Percentiles rank a stretch among this genome's conserved stretches.
Conservation (phyloP, 1,284 basidiomycete genomes). For the Ceratobasidium sp. region DNA sequence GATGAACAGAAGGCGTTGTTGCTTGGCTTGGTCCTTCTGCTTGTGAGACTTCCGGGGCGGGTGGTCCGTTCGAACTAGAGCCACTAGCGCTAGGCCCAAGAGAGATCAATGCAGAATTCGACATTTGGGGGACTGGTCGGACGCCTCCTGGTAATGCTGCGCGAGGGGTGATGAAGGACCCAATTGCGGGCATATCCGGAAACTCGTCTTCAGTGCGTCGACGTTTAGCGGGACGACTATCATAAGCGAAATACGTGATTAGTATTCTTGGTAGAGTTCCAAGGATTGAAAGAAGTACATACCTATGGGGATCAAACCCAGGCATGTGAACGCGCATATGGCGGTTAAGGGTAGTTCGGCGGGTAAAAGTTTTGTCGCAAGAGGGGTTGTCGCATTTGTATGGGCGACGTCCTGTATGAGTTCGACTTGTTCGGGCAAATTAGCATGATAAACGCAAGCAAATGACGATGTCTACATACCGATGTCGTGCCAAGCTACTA, state of each 20-base stretch:
- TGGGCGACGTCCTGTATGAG: conserved; percentile 76
- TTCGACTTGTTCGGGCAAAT: conserved; percentile 26
- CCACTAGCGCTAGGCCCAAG: conserved; percentile 18
- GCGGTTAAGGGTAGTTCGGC: conserved; percentile 80
- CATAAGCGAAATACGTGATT: neutral
- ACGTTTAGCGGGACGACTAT: conserved; percentile 32
- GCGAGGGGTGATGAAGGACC: conserved; percentile 35
- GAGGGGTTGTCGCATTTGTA: conserved; percentile 83
- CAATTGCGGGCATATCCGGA: conserved; percentile 28
- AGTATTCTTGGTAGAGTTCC: neutral
- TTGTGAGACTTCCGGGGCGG: conserved; percentile 3
- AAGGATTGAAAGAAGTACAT: conserved; percentile 55
- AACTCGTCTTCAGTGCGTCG: conserved; percentile 35
- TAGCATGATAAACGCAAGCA: neutral
- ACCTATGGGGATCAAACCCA: conserved; percentile 85
- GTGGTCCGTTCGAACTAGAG: conserved; percentile 7
- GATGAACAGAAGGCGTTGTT: neutral
- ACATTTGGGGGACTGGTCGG: conserved; percentile 39
- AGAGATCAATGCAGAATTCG: conserved; percentile 33
- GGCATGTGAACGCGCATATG: conserved; percentile 88
- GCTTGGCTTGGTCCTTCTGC: conserved; percentile 1
- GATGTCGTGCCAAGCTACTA: conserved; percentile 87
- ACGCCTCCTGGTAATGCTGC: conserved; percentile 30
- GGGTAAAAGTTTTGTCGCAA: conserved; percentile 87
- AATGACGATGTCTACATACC: conserved; percentile 54